Evolutionary conservation across 164 flowering plant genomes (phyloP), one percentile per base, ranked within the genome.

Genomic region (Aristolochia contorta): DNA sequence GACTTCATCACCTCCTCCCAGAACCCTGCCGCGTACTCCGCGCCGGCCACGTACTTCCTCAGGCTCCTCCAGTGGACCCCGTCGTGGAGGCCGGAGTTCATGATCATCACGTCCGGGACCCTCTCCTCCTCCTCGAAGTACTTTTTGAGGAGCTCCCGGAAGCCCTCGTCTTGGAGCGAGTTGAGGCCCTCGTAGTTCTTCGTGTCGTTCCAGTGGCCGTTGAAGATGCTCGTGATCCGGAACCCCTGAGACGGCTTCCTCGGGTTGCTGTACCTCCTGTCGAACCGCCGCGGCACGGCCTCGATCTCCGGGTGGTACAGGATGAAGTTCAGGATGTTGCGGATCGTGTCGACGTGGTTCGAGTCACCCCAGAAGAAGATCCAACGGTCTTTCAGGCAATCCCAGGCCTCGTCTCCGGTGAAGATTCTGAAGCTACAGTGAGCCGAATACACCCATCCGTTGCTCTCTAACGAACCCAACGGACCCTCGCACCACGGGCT

Each of bases 351-450:
- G 4, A 90, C 96, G 57, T 94, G 99, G 71, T 94, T 94, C 8
- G 99, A 94, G 64, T 94, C 99, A 4, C 99, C 99, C 99, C 97
- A 94, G 74, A 87, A 94, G 90, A 94, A 94, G 46, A 94, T 76
- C 97, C 99, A 94, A 12, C 87, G 55, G 52, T 75, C 71, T 45
- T 72, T 76, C 67, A 94, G 70, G 73, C 99, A 94, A 22, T 81
- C 67, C 99, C 99, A 94, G 16, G 99, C 96, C 2, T 81, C 68
- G 37, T 77, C 77, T 2, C 73, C 59, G 0, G 79, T 52, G 58
- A 79, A 87, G 47, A 94, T 43, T 54, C 61, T 69, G 59, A 91
- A 94, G 1, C 93, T 72, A 58, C 99, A 94, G 66, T 91, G 99
- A 1, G 84, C 69, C 0, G 99, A 94, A 57, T 91, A 94, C 6